A percentile compares a stretch with the other conserved stretches of the same genome.
Evolutionary conservation across 495 filamentous ascomycete genomes (phyloP).

Genomic region (Penicillium desertorum): DNA sequence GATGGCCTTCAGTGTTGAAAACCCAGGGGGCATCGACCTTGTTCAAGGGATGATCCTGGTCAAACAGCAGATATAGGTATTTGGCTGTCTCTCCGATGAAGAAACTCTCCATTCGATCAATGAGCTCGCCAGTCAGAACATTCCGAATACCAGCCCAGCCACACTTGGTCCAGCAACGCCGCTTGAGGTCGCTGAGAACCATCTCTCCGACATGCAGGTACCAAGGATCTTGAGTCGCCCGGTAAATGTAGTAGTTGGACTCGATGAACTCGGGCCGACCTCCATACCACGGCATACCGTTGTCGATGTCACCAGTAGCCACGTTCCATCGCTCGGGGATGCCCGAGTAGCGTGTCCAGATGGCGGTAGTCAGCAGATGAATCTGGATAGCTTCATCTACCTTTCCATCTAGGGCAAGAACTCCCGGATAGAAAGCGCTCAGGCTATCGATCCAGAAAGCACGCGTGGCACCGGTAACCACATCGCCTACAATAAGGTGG

Average conservation of each 20-base stretch:
- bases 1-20: conserved; percentile 95
- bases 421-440: conserved; percentile 89
- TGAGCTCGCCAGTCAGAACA: conserved; percentile 82
- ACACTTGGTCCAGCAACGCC: conserved; percentile 89
- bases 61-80: conserved; percentile 89
- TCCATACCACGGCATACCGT: conserved; percentile 89
- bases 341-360: conserved; percentile 92
- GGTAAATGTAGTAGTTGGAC: conserved; percentile 89
- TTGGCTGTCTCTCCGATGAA: conserved; percentile 95
- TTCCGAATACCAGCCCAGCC: conserved; percentile 96
- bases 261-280: conserved; percentile 95
- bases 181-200: conserved; percentile 82
- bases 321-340: conserved; percentile 93
- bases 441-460: conserved; percentile 95
- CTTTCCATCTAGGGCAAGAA: conserved; percentile 83
- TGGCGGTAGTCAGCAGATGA: conserved; percentile 82
- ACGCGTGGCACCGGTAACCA: conserved; percentile 75
- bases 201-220: conserved; percentile 95
- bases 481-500: conserved; percentile 87
- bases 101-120: conserved; percentile 98
- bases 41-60: conserved; percentile 83
- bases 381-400: conserved; percentile 87
- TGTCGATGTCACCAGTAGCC: conserved; percentile 78
- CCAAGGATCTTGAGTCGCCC: conserved; percentile 93
- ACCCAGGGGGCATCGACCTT: conserved; percentile 81